phyloP scores from a whole-genome alignment of 768 basidiomycete genomes.

The Boletus barrowsii region DNA sequence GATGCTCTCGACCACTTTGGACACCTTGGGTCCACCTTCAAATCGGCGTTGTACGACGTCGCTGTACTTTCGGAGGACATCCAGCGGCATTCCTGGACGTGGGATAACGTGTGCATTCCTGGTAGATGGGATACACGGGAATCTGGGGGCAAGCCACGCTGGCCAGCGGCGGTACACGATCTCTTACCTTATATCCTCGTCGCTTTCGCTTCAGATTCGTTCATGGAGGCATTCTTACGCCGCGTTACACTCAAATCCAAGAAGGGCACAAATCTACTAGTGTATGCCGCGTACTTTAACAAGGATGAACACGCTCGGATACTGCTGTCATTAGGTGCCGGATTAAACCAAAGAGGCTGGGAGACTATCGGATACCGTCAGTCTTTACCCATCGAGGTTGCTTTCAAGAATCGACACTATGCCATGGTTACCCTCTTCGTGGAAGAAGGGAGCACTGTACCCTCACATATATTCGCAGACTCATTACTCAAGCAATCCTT shows the following conservation, averaged over 20 bases:
- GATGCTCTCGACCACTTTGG: neutral
- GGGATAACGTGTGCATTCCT: neutral
- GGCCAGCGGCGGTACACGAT: neutral
- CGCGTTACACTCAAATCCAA: neutral
- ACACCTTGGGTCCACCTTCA: neutral
- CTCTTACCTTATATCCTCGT: neutral
- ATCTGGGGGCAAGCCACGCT: neutral
- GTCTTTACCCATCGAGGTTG: neutral
- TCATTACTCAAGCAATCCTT: neutral
- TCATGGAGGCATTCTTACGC: neutral
- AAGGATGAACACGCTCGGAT: neutral
- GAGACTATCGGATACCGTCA: neutral
- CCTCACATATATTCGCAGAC: neutral
- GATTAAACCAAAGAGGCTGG: neutral
- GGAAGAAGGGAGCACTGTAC: neutral
- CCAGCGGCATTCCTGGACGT: neutral
- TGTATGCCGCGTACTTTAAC: neutral
- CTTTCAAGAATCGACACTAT: neutral
- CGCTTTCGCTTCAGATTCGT: neutral
- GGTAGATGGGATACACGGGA: neutral
- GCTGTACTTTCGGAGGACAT: neutral
- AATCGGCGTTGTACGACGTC: neutral
- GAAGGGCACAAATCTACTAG: neutral
- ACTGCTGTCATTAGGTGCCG: neutral
- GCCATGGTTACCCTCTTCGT: neutral